phyloP scores from a whole-genome alignment of 129 eudicot species.

The Helianthus tuberosus region DNA sequence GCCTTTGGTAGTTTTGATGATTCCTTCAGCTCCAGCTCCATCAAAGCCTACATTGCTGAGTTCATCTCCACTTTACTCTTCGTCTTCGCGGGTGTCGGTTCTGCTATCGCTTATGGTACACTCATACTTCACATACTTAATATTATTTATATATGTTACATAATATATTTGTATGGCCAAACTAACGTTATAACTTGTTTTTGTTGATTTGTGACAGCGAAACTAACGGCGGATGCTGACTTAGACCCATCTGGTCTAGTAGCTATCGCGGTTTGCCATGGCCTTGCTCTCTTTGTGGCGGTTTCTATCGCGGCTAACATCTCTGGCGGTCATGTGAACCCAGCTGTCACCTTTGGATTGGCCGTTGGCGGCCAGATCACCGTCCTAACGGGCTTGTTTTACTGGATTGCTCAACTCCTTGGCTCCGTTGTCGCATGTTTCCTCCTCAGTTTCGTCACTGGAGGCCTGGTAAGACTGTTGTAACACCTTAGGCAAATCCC shows the following conservation, averaged over 20 bases:
- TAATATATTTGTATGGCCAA: background rate
- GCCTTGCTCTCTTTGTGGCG: constrained; percentile 84
- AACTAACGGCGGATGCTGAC: constrained; percentile 75
- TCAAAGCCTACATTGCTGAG: constrained; percentile 81
- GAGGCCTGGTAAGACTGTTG: constrained; percentile 65
- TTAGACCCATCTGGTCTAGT: constrained; percentile 85
- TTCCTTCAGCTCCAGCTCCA: constrained; percentile 55
- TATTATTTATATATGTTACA: background rate
- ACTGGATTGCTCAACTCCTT: constrained; percentile 76
- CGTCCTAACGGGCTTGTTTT: constrained; percentile 66
- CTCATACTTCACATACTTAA: background rate
- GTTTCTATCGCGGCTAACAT: constrained; percentile 88
- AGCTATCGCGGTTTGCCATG: constrained; percentile 79
- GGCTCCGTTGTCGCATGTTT: constrained; percentile 65
- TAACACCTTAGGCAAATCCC: no score
- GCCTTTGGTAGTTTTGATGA: constrained; percentile 76
- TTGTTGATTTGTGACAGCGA: constrained; percentile 40
- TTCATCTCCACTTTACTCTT: constrained; percentile 95
- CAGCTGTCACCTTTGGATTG: constrained; percentile 91
- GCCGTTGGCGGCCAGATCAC: constrained; percentile 94
- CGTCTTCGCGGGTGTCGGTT: constrained; percentile 97
- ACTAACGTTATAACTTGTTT: background rate
- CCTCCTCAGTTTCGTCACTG: constrained; percentile 76
- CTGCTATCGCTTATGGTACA: constrained; percentile 84
- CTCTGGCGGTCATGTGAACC: constrained; percentile 96